Percentiles rank a stretch among this genome's conserved stretches.
phyloP scores from a whole-genome alignment of 2,329 filamentous ascomycete genomes.

The Coniochaeta sp. region DNA sequence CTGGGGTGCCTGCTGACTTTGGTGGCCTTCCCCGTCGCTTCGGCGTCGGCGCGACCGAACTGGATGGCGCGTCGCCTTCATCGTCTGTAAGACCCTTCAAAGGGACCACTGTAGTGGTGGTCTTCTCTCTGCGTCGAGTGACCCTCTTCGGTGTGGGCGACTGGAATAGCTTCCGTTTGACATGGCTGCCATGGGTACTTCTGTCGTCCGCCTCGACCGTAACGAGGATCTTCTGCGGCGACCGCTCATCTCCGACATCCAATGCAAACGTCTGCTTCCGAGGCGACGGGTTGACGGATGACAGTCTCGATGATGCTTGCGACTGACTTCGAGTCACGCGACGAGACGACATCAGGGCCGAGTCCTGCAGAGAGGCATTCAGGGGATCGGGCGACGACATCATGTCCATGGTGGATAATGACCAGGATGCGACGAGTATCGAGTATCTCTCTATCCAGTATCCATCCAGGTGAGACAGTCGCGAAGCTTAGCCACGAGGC shows the following conservation, averaged over 20 bases:
- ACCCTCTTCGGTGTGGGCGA: conserved; percentile 32
- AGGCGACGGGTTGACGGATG: conserved; percentile 35
- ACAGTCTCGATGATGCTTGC: background rate
- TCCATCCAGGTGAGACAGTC: background rate
- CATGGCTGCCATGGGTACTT: conserved; percentile 8
- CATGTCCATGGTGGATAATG: conserved; percentile 22
- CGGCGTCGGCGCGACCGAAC: conserved; percentile 29
- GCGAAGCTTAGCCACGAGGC: background rate
- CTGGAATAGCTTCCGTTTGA: conserved; percentile 32
- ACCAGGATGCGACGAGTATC: background rate
- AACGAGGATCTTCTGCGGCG: conserved; percentile 45
- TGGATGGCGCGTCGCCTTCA: conserved; percentile 14
- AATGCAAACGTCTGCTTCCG: conserved; percentile 51
- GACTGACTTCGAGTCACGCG: conserved; percentile 38
- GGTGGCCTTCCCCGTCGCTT: conserved; percentile 38
- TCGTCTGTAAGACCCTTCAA: conserved; percentile 36
- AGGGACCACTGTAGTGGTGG: conserved; percentile 44
- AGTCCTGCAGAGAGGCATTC: conserved; percentile 28
- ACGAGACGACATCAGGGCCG: conserved; percentile 26
- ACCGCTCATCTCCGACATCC: conserved; percentile 41
- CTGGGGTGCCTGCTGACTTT: conserved; percentile 42
- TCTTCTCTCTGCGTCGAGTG: conserved; percentile 26
- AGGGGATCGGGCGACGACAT: conserved; percentile 46
- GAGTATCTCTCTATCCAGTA: background rate
- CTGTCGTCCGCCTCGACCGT: conserved; percentile 44